Percentiles rank a stretch among this genome's conserved stretches.
Conservation (phyloP, 2,329 filamentous ascomycete species). For the Ophiocordyceps sinensis region DNA sequence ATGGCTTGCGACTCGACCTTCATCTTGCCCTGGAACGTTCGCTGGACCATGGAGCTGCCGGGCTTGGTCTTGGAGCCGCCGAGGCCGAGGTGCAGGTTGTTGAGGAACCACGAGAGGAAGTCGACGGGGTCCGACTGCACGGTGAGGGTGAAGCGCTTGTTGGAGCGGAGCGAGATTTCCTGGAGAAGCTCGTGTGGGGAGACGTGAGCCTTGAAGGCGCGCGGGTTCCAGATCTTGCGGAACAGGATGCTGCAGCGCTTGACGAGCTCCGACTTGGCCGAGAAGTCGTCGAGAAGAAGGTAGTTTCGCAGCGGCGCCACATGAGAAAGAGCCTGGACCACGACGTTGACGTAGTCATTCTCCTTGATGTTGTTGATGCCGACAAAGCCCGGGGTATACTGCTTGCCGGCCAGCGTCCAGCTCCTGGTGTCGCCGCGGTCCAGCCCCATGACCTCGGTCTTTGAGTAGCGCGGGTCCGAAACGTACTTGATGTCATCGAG, state of each 20-base stretch:
- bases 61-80: slow-evolving; percentile 83
- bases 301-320: slow-evolving; percentile 82
- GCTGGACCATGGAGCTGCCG: slow-evolving; percentile 73
- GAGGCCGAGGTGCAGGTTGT: slow-evolving; percentile 82
- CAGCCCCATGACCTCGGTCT: slow-evolving; percentile 63
- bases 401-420: slow-evolving; percentile 68
- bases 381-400: slow-evolving; percentile 87
- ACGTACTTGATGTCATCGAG: slow-evolving; percentile 98
- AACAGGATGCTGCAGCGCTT: slow-evolving; percentile 80
- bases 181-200: slow-evolving; percentile 95
- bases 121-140: slow-evolving; percentile 90
- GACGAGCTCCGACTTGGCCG: slow-evolving; percentile 59
- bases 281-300: slow-evolving; percentile 75
- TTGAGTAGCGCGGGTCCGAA: slow-evolving; percentile 76
- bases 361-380: slow-evolving; percentile 99
- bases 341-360: slow-evolving; percentile 95
- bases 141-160: slow-evolving; percentile 83
- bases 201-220: slow-evolving; percentile 91
- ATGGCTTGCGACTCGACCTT: slow-evolving; percentile 91
- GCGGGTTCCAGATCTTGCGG: slow-evolving; percentile 95
- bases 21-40: slow-evolving; percentile 83
- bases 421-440: slow-evolving; percentile 49
- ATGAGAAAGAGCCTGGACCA: slow-evolving; percentile 83
- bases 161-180: slow-evolving; percentile 79
- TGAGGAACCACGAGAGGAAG: slow-evolving; percentile 94